phyloP scores from a whole-genome alignment of 129 eudicot genomes.

The Dittrichia graveolens region DNA sequence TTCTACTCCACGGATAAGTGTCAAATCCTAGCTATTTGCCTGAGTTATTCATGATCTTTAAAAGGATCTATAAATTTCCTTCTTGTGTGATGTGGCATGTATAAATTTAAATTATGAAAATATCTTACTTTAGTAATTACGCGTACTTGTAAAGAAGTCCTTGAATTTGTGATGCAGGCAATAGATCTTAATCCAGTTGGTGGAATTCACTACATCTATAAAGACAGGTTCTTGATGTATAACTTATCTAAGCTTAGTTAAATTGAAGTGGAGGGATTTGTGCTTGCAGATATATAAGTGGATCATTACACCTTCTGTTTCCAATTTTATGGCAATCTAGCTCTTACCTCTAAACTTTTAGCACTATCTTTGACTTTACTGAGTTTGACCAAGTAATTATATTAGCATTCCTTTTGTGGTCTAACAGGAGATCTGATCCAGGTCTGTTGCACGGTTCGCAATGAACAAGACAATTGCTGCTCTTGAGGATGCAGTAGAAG shows the following conservation, averaged over 20 bases:
- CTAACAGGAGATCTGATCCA: constrained; percentile 28
- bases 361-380: constrained; percentile 13
- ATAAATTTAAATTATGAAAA: constrained; percentile 14
- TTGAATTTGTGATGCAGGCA: constrained; percentile 56
- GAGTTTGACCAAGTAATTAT: constrained; percentile 9
- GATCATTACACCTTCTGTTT: background rate
- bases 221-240: constrained; percentile 54
- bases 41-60: no score
- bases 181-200: constrained; percentile 73
- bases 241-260: constrained; percentile 1
- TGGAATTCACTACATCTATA: constrained; percentile 62
- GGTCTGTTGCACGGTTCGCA: constrained; percentile 54
- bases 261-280: background rate
- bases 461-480: constrained; percentile 59
- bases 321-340: constrained; percentile 12
- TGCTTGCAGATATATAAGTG: background rate
- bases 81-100: background rate
- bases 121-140: constrained; percentile 11
- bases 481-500: constrained; percentile 76
- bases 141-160: background rate
- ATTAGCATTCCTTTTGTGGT: constrained; percentile 14
- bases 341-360: background rate
- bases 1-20: no score
- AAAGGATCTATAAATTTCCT: background rate
- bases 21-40: no score